Base-by-base conservation (phyloP, 164 flowering plant species). In the Hamamelis virginiana region DNA sequence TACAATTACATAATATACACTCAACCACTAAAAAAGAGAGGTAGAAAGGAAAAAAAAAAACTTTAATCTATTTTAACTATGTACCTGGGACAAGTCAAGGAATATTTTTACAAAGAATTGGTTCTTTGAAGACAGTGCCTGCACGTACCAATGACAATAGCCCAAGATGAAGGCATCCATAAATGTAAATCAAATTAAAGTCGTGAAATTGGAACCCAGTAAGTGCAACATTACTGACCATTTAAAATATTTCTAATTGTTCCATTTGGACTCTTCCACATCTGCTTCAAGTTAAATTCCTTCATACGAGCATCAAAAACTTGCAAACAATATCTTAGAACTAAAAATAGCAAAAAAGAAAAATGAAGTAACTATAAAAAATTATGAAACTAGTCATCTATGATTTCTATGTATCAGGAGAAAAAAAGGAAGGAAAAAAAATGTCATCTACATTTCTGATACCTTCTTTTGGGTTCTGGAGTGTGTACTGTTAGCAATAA, bases 61-160 rank as follows among this genome's bases (percentile, higher is more conserved):
- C n/a, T n/a, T n/a, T n/a, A n/a, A n/a, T n/a, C n/a, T n/a, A n/a
- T n/a, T n/a, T n/a, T n/a, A n/a, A n/a, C n/a, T n/a, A n/a, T n/a
- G 26, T 85, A 94, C 98, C 86, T 81, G 98, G 98, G 59, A 95
- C 81, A 74, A 95, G 97, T 4, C 92, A 79, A 16, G 66, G 71
- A 95, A n/a, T n/a, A n/a, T n/a, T n/a, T n/a, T n/a, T n/a, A n/a
- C n/a, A n/a, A n/a, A n/a, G n/a, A n/a, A n/a, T 95, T 70, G 98
- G 98, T 78, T 95, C 98, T 83, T 97, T 87, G 71, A 95, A 95
- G 33, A 95, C 98, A 21, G 98, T 95, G 23, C 98, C 98, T 94
- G 86, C 72, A 76, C 15, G 72, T 44, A 33, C 25, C 59, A 68
- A 58, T 23, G 23, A 46, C 10, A 56, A 21, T 16, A 8, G 33